Base-by-base conservation (phyloP, 495 filamentous ascomycete genomes). In the Lasiosphaeria miniovina region DNA sequence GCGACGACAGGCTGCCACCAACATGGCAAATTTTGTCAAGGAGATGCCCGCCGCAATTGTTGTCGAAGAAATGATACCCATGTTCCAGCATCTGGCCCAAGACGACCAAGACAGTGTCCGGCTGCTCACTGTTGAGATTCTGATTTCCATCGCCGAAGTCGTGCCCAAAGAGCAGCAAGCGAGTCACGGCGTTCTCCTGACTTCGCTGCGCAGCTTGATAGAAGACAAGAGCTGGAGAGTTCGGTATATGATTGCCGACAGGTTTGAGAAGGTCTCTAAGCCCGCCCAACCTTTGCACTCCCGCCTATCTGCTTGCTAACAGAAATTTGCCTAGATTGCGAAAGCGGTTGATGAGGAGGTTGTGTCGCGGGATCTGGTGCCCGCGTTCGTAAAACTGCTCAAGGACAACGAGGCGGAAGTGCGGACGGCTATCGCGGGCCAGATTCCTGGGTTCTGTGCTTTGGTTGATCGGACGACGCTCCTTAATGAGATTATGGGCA, bases 191-290 rank as follows among this genome's bases (percentile, higher is more conserved):
- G 90, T 96, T 49, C 77, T 98, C 58, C 79, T 98, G 66, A 91
- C 89, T 24, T 91, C 94, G 54, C 75, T 98, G 68, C 87, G 94
- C 64, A 94, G 81, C 75, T 76, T 98, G 63, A 96, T 98, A 75
- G 93, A 96, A 69, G 94, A 98, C 72, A 97, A 97, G 82, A 97
- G 95, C 77, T 98, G 94, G 94, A 85, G 94, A 65, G 94, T 98
- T 52, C 84, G 94, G 71, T 98, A 98, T 73, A 98, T 98, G 95
- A 95, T 98, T 60, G 94, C 95, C 35, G 94, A 98, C 74, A 83
- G 91, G 75, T 98, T 96, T 68, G 94, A 98, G 74, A 98, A 98
- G 90, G 93, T 93, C 70, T 45, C 69, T 58, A 31, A 31, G 36
- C 15, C 32, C 12, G 40, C 11, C 7, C 7, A 41, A 8, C 38